Evolutionary conservation across 257 asterid genomes (phyloP).

Genomic region (Petunia axillaris): DNA sequence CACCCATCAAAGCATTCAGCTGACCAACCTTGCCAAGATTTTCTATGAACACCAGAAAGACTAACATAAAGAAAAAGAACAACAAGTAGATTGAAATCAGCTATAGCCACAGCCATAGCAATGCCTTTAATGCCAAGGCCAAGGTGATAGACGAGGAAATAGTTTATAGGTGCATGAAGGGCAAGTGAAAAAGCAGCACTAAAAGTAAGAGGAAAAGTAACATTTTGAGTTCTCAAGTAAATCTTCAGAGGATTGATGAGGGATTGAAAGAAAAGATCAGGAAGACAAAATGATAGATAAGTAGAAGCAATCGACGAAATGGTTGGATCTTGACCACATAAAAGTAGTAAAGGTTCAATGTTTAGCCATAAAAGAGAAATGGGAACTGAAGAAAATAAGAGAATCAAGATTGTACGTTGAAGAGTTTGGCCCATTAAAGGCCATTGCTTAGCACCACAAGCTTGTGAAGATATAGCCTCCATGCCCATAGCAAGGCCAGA

Average conservation of each 20-base stretch:
- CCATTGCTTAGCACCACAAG: constrained; percentile 74
- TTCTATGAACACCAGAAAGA: constrained; percentile 22
- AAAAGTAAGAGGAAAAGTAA: constrained; percentile 53
- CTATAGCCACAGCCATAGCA: constrained; percentile 41
- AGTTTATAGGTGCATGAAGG: constrained; percentile 60
- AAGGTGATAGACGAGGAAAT: constrained; percentile 32
- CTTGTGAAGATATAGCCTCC: constrained; percentile 74
- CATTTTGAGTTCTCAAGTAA: constrained; percentile 56
- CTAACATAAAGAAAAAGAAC: constrained; percentile 35
- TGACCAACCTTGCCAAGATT: constrained; percentile 38
- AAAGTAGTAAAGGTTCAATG: constrained; percentile 51
- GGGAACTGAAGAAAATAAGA: constrained; percentile 55
- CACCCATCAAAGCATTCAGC: constrained; percentile 45
- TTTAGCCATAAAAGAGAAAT: constrained; percentile 69
- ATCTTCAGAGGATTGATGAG: constrained; percentile 62
- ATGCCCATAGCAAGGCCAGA: constrained; percentile 73
- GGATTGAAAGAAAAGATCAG: constrained; percentile 57
- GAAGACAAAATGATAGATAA: constrained; percentile 56
- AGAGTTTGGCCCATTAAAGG: constrained; percentile 53
- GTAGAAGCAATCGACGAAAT: constrained; percentile 60
- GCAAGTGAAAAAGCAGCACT: constrained; percentile 49
- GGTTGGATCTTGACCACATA: constrained; percentile 52
- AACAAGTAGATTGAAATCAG: constrained; percentile 44
- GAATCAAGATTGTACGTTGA: constrained; percentile 54
- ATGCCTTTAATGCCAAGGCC: constrained; percentile 60